phyloP scores from a whole-genome alignment of 139 green algal genomes.

The Tetraselmis striata region DNA sequence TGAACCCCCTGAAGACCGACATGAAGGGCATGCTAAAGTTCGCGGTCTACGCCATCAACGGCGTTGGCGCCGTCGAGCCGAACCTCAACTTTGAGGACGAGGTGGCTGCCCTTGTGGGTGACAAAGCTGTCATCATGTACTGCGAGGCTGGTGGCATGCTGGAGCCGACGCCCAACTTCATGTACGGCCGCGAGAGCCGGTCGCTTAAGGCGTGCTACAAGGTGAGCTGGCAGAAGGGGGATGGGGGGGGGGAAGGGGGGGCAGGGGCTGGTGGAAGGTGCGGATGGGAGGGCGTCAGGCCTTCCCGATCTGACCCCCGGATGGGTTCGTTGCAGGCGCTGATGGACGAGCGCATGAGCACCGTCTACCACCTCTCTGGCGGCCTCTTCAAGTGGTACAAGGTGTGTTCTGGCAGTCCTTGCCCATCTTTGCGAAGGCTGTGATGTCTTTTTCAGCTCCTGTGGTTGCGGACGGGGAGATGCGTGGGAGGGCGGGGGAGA shows the following conservation, averaged over 20 bases:
- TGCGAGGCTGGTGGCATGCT: constrained; percentile 53
- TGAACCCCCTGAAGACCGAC: constrained; percentile 5
- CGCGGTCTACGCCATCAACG: constrained; percentile 21
- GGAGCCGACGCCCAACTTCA: constrained; percentile 36
- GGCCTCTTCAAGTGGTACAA: not conserved
- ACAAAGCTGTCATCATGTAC: constrained; percentile 42
- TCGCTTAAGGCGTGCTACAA: constrained; percentile 33
- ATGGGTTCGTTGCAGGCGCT: no score
- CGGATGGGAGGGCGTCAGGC: no score
- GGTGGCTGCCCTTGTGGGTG: constrained; percentile 10
- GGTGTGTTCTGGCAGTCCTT: no score
- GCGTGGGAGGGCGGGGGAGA: no score
- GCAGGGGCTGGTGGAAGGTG: no score
- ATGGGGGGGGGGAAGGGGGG: no score
- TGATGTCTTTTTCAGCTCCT: no score
- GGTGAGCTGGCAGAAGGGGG: no score
- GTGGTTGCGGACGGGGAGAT: no score
- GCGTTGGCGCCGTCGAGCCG: constrained; percentile 29
- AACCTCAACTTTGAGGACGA: constrained; percentile 17
- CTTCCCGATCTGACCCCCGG: no score
- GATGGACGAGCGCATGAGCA: not conserved
- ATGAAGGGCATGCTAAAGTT: constrained; percentile 14
- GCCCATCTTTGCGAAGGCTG: no score
- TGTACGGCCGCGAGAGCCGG: constrained; percentile 35
- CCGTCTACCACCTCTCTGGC: not conserved